Evolutionary conservation across 805 yeast genomes (phyloP).

Genomic region (Zygosaccharomyces lentus): DNA sequence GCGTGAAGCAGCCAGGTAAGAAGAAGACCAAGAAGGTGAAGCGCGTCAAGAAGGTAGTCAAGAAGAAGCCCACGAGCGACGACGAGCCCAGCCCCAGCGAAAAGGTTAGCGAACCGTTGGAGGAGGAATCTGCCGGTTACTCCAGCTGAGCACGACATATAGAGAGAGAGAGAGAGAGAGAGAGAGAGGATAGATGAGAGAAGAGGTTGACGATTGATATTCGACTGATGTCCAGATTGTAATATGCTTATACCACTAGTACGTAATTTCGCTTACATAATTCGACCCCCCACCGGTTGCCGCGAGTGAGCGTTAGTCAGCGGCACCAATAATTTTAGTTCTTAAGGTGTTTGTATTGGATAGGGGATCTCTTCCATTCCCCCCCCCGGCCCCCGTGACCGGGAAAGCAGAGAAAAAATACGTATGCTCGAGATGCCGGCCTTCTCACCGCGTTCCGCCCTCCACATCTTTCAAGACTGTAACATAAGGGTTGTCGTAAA

Average conservation of each 20-base stretch:
- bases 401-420: too few relatives aligned
- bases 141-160: not conserved
- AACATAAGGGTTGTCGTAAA: too few relatives aligned
- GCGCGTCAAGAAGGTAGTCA: slow-evolving; percentile 6
- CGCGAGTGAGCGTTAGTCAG: not conserved
- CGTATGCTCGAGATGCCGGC: too few relatives aligned
- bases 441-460: too few relatives aligned
- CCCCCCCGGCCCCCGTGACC: too few relatives aligned
- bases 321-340: not conserved
- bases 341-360: not conserved
- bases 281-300: not conserved
- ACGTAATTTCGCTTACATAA: not conserved
- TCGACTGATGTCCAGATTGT: not conserved
- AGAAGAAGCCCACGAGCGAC: not conserved
- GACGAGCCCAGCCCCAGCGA: not conserved
- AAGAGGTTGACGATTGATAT: not conserved
- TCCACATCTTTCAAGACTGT: too few relatives aligned
- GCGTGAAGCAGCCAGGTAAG: slow-evolving; percentile 3
- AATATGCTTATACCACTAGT: not conserved
- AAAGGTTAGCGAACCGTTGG: not conserved
- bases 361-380: too few relatives aligned
- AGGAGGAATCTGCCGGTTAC: not conserved
- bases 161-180: too few relatives aligned
- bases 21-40: slow-evolving; percentile 9
- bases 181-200: not conserved